Conservation (phyloP, 2,329 filamentous ascomycete species). For the Trichoderma koningiopsis region DNA sequence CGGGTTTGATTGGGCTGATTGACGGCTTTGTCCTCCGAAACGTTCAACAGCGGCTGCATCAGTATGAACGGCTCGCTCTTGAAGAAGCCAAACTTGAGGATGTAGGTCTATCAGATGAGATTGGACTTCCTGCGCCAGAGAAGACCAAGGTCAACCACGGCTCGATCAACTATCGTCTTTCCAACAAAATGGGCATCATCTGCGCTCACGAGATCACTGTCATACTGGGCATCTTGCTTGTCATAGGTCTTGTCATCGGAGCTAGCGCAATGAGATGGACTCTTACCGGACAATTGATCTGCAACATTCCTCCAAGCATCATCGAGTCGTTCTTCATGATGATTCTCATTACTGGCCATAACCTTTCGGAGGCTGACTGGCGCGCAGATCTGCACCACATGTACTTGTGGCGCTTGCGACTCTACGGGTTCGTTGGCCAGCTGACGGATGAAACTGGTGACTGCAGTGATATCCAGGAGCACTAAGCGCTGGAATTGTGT, state of each 20-base stretch:
- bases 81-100: conserved; percentile 27
- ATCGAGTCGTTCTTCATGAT: conserved; percentile 35
- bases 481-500: not conserved
- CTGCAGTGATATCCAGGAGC: not conserved
- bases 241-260: conserved; percentile 30
- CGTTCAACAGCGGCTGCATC: conserved; percentile 38
- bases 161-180: conserved; percentile 29
- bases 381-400: conserved; percentile 33
- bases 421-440: not conserved
- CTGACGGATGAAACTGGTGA: not conserved
- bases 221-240: conserved; percentile 28
- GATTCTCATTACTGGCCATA: conserved; percentile 34
- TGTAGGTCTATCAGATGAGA: conserved; percentile 27
- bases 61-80: conserved; percentile 29
- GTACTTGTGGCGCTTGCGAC: conserved; percentile 9
- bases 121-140: conserved; percentile 22
- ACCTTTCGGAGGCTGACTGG: conserved; percentile 29
- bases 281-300: conserved; percentile 32
- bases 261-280: conserved; percentile 32
- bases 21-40: conserved; percentile 51
- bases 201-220: conserved; percentile 31
- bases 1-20: conserved; percentile 48
- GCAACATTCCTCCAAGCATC: conserved; percentile 32
- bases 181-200: conserved; percentile 29
- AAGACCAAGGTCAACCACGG: not conserved